Evolutionary conservation across 352 stramenopile genomes (phyloP), one percentile per base, ranked within the genome.

Genomic region (Lagenidium sp.): DNA sequence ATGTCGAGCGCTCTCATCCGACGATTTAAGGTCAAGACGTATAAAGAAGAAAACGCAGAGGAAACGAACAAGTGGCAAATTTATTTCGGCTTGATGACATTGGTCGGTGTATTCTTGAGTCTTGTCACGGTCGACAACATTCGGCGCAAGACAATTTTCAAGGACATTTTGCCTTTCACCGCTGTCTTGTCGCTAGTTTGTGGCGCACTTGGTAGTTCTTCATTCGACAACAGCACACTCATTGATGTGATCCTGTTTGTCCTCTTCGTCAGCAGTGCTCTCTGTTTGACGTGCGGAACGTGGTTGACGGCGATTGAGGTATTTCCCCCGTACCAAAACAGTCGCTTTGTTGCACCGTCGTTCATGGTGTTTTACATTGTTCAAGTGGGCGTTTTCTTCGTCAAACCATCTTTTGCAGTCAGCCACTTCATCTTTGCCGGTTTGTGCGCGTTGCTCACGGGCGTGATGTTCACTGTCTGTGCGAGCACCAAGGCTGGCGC

Each of bases 111-210:
- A 1, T 20, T 83, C 6, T 18, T 92, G 47, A 84, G 78, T 28
- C 29, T 90, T 36, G 58, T 92, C 26, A 90, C 68, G 2, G 76
- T 94, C 10, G 82, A 94, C 47, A 90, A 74, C 36, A 49, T 94
- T 29, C 78, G 77, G n/a, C 78, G 82, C 50, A 94, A 94, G 58
- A 94, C 82, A 8, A 83, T 94, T 20, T 83, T 89, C 52, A 94
- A 94, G 53, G 82, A 91, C 36, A 77, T 91, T 36, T 40, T 94
- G 30, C 81, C 82, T 13, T 71, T 94, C 43, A 68, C 65, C 18
- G 72, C 65, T 6, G 53, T 57, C 1, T 53, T 94, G 13, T 75
- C 79, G 23, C 44, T 74, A 19, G 71, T 62, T 0, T 87, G 76
- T 39, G 74, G 79, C 8, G 74, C 65, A 6, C 26, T 92, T 7